Evolutionary conservation across 805 yeast species (phyloP).

Genomic region (Cyberlindnera euphorbiae): DNA sequence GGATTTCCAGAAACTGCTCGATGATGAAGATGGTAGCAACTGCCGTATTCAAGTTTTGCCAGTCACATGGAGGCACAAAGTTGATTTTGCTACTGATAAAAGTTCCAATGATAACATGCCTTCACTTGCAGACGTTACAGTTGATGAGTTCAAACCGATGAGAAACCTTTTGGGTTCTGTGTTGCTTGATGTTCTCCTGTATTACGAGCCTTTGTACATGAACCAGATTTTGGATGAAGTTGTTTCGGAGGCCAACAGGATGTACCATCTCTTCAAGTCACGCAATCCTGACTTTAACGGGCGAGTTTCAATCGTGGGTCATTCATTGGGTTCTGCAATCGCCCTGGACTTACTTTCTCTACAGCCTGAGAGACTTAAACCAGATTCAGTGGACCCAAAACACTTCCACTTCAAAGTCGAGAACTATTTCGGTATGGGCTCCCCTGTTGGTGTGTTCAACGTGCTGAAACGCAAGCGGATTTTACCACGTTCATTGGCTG

Average conservation of each 20-base stretch:
- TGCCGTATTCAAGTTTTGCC: conserved; percentile 82
- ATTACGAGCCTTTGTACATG: conserved; percentile 67
- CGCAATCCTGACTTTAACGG: conserved; percentile 75
- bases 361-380: conserved; percentile 29
- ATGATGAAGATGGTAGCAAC: conserved; percentile 35
- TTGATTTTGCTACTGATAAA: conserved; percentile 53
- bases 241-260: conserved; percentile 54
- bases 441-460: conserved; percentile 86
- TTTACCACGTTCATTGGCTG: conserved; percentile 32
- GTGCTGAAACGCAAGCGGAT: conserved; percentile 62
- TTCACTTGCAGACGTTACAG: conserved; percentile 63
- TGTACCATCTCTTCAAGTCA: conserved; percentile 52
- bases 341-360: conserved; percentile 65
- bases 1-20: conserved; percentile 32
- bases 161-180: conserved; percentile 84
- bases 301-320: conserved; percentile 79
- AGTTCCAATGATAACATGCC: conserved; percentile 47
- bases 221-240: conserved; percentile 60
- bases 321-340: conserved; percentile 87
- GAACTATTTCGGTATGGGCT: conserved; percentile 76
- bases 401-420: conserved; percentile 67
- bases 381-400: conserved; percentile 27
- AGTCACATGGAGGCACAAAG: conserved; percentile 82
- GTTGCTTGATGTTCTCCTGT: conserved; percentile 74
- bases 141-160: conserved; percentile 71